phyloP scores from a whole-genome alignment of 192 early-diverging fungal genomes.

The Coemansia sp. region DNA sequence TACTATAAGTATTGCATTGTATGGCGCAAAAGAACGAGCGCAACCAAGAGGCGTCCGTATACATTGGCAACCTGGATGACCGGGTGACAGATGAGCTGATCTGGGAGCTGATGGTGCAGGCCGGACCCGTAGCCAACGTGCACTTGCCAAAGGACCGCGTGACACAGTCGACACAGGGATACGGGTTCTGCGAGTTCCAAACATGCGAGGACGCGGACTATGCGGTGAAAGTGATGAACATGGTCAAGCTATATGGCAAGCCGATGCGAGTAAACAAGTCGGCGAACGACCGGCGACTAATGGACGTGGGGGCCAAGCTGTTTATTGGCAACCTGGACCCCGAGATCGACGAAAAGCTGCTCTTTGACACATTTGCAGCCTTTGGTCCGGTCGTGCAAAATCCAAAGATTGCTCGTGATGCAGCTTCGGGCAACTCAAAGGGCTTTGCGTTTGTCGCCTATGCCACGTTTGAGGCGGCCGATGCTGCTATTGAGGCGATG shows the following conservation, averaged over 20 bases:
- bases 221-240: conserved; percentile 95
- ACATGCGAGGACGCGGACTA: conserved; percentile 96
- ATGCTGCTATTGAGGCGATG: conserved; percentile 98
- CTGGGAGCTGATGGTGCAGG: conserved; percentile 99
- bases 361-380: conserved; percentile 94
- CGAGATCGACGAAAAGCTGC: conserved; percentile 85
- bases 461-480: conserved; percentile 94
- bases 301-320: conserved; percentile 95
- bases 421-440: conserved; percentile 82
- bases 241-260: conserved; percentile 94
- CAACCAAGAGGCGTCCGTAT: conserved; percentile 98
- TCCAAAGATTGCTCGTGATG: conserved; percentile 85
- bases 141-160: conserved; percentile 98
- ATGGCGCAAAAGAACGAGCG: conserved; percentile 76
- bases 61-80: conserved; percentile 97
- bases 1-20: not conserved
- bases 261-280: conserved; percentile 95
- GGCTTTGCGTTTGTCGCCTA: conserved; percentile 94
- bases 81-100: conserved; percentile 89
- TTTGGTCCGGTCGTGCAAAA: conserved; percentile 92
- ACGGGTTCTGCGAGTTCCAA: conserved; percentile 95
- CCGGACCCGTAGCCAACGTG: conserved; percentile 94
- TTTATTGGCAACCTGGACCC: conserved; percentile 97
- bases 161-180: conserved; percentile 92
- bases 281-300: conserved; percentile 76